Base-by-base conservation (phyloP, 78 protist genomes). In the Dictyostelium firmibasis region DNA sequence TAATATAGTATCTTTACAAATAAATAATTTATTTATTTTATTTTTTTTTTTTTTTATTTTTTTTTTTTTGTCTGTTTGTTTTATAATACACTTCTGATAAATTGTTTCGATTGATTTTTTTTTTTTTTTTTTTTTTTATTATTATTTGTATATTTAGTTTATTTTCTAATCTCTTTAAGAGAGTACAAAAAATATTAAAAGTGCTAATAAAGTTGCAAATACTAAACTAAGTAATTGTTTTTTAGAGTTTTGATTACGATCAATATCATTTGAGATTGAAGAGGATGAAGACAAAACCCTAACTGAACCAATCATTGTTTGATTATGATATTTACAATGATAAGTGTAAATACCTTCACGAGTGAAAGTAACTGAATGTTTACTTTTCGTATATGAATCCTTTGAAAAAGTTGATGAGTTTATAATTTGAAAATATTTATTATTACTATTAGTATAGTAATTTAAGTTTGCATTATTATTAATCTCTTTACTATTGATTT, bases 331-430 rank as follows among this genome's bases (percentile, higher is more conserved):
- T 75, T 85, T 75, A 75, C 81, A 75, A 53, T 70, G 84, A 53
- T 85, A 85, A 0, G 35, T 29, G 50, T 85, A 35, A 25, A 50
- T 16, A 50, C 92, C 92, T 35, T 85, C 92, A 14, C 62, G 64
- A 10, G 92, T 85, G 36, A 85, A 85, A 3, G 81, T 85, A 1
- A 70, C 43, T 74, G 92, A 85, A 53, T 70, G 78, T 43, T 43
- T 70, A 20, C 74, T 35, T 38, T 67, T 85, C 2, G 69, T 43
- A 43, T 41, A 85, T 0, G 81, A 77, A 35, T 62, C 50, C 18
- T 82, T 85, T 20, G 92, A 43, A 29, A 85, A 43, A 8, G 57
- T 29, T 0, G 92, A 81, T 85, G 92, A 85, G 35, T 85, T 70
- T 43, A 81, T n/a, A 50, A 81, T 43, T 29, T 81, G 64, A 35